Conservation (phyloP, 1,284 basidiomycete species). For the Tilletiopsis washingtonensis region DNA sequence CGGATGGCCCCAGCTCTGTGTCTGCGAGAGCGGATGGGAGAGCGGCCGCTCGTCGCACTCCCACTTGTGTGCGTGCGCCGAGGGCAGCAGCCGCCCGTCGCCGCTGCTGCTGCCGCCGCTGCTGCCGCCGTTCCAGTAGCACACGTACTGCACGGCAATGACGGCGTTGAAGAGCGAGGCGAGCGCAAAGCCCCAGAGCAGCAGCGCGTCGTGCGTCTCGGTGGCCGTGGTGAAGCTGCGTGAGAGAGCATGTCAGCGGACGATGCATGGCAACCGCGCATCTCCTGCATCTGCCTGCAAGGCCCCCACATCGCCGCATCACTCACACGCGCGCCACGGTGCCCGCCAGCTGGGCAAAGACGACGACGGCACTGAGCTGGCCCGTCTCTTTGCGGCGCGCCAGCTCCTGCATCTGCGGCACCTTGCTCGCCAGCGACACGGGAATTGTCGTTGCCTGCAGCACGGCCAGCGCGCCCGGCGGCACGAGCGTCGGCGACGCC, state of each 20-base stretch:
- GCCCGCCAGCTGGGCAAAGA: slow-evolving; percentile 43
- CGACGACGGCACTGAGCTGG: slow-evolving; percentile 43
- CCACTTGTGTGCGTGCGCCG: too few species aligned
- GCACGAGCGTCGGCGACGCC: slow-evolving; percentile 24
- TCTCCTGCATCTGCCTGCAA: background rate
- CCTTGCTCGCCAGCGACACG: slow-evolving; percentile 41
- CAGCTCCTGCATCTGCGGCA: slow-evolving; percentile 45
- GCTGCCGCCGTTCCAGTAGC: slow-evolving; percentile 36
- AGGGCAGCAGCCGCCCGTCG: too few species aligned
- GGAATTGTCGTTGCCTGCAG: slow-evolving; percentile 42
- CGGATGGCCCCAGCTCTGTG: too few species aligned
- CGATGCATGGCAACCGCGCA: too few species aligned
- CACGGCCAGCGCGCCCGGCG: slow-evolving; percentile 22
- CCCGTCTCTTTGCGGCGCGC: slow-evolving; percentile 37
- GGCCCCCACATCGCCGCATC: background rate
- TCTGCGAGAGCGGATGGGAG: too few species aligned
- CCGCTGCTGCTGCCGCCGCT: too few species aligned
- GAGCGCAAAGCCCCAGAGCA: slow-evolving; percentile 43
- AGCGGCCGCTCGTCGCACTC: too few species aligned
- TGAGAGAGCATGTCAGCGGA: too few species aligned
- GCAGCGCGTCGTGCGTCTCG: slow-evolving; percentile 43
- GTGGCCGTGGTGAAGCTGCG: slow-evolving; percentile 41
- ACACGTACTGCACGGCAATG: slow-evolving; percentile 39
- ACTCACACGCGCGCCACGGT: slow-evolving; percentile 34
- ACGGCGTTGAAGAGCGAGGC: slow-evolving; percentile 44